Evolutionary conservation across 179 eudicot genomes (phyloP), one percentile per base, ranked within the genome.

Genomic region (Patellifolia procumbens): DNA sequence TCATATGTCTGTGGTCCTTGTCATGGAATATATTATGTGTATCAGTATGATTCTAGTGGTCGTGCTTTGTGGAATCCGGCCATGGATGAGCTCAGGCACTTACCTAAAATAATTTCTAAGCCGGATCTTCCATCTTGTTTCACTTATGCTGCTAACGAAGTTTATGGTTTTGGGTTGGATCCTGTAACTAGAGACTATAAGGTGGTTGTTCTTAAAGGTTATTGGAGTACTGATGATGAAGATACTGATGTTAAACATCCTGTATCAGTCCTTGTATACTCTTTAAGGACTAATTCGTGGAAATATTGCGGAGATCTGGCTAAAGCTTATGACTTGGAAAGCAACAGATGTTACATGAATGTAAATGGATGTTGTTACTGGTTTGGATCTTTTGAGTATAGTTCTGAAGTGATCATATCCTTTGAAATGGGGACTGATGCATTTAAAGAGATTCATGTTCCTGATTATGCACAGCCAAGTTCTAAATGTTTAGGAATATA

Each of bases 21-120:
- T 42, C 34, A 72, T 43, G 81, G 81, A 2, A 49, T 78, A 16
- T 78, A 77, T 63, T 78, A 63, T 64, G 8, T 62, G 35, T 63
- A 49, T 11, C 49, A 49, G 28, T 49, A 43, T 9, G 29, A 45
- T 24, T 10, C 4, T 24, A 24, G 35, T 4, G 19, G 16, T 7
- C 76, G 81, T 45, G 72, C 65, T 34, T 63, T 78, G 49, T 78
- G 81, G 81, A 78, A 78, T 15, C 81, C 81, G 24, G 56, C 81
- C 0, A 52, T 55, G 12, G 42, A 71, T 65, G 76, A 78, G 17
- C 26, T 78, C 29, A 63, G n/a, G 12, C 2, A 31, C 32, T 71
- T 78, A 34, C 73, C 81, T 53, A 61, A 62, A 8, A 9, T 78
- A 7, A 64, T 72, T 19, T 26, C 26, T 19, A 73, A 64, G 46